Conservation (phyloP, 1,139 yeast species). For the Yamadazyma trypodendri region DNA sequence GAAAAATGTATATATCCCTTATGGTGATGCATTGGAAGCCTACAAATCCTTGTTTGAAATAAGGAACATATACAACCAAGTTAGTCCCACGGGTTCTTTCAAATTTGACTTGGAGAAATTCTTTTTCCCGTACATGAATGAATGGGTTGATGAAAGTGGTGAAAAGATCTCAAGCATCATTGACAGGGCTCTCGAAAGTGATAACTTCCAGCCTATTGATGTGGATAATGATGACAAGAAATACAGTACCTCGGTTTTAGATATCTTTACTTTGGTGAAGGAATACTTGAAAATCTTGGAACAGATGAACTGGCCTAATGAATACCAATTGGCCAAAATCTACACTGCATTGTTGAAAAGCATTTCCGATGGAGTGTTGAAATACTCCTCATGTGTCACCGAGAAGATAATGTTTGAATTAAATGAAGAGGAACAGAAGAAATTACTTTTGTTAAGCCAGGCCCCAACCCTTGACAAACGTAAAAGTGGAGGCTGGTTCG, state of each 20-base stretch:
- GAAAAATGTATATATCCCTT: constrained; percentile 41
- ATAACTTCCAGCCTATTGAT: constrained; percentile 55
- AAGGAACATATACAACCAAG: constrained; percentile 54
- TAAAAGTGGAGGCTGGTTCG: constrained; percentile 38
- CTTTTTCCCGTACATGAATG: constrained; percentile 56
- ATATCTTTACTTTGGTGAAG: constrained; percentile 62
- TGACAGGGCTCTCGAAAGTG: constrained; percentile 53
- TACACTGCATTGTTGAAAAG: constrained; percentile 59
- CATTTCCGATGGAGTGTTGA: constrained; percentile 58
- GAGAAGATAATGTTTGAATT: constrained; percentile 50
- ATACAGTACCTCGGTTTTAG: constrained; percentile 58
- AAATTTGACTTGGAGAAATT: constrained; percentile 58
- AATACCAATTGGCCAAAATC: constrained; percentile 57
- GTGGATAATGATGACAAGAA: constrained; percentile 36
- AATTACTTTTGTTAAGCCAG: constrained; percentile 19
- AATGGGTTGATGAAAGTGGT: constrained; percentile 57
- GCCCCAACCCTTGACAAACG: constrained; percentile 24
- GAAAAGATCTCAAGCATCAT: constrained; percentile 50
- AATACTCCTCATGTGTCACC: constrained; percentile 51
- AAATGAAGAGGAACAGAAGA: constrained; percentile 35
- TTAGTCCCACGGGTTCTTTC: constrained; percentile 38
- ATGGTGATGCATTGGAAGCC: constrained; percentile 61
- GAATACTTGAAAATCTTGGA: constrained; percentile 55
- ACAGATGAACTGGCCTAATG: constrained; percentile 62
- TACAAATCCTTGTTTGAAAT: constrained; percentile 58